These are phyloP conservation scores for Saprolegnia diclina DNA, from an alignment of 352 stramenopile genomes.

Conservation along the genomic window DNA sequence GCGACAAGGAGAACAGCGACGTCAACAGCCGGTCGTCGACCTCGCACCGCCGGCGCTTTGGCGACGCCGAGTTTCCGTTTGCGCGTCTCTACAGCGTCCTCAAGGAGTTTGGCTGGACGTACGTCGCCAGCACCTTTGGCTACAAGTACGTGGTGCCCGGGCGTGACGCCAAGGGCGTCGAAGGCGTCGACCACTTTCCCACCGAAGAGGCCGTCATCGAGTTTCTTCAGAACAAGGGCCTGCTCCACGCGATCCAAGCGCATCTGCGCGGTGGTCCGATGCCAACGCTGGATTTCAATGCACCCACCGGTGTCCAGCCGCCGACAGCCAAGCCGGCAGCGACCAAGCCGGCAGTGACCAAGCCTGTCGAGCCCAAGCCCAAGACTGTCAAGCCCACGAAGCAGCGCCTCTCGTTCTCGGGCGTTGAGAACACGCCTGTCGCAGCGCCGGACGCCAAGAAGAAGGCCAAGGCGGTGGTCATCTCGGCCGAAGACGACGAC, in stretches of 20 bases:
- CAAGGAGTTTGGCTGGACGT: conserved; percentile 10
- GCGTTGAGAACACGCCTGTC: neutral
- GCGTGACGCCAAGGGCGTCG: neutral
- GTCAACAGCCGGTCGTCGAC: neutral
- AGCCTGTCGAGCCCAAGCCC: neutral
- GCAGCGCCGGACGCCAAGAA: neutral
- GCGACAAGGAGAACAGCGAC: neutral
- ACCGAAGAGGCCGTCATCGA: conserved; percentile 21
- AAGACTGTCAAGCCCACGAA: conserved; percentile 18
- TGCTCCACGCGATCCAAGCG: neutral
- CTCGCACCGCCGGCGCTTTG: neutral
- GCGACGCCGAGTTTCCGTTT: conserved; percentile 5
- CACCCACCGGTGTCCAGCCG: neutral
- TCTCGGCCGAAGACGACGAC: too few relatives aligned
- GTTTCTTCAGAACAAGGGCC: neutral
- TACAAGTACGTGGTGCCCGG: conserved; percentile 1
- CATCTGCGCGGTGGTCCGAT: neutral
- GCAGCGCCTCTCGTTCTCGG: conserved; percentile 24
- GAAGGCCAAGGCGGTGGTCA: too few relatives aligned
- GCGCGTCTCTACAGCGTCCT: conserved; percentile 11
- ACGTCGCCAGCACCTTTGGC: conserved; percentile 1
- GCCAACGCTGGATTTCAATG: neutral
- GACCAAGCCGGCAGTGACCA: neutral
- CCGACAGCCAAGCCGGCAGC: neutral
- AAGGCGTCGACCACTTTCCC: conserved; percentile 7